phyloP scores from a whole-genome alignment of 495 filamentous ascomycete genomes.

The Podospora fimiseda region DNA sequence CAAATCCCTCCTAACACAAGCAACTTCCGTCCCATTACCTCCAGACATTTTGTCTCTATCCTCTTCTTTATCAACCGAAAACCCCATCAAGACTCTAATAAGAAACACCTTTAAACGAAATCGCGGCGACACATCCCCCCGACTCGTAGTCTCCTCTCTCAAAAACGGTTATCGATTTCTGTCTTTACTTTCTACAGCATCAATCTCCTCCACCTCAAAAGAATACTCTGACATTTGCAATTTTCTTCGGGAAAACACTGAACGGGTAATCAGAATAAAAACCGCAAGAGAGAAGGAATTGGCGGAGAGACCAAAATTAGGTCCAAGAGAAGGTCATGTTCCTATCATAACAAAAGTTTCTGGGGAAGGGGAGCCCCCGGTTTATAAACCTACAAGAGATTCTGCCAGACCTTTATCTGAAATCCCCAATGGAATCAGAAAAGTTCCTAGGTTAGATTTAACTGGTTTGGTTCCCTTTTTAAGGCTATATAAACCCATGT shows the following conservation, averaged over 20 bases:
- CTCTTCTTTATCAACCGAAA: slow-evolving; percentile 31
- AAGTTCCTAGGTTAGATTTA: slow-evolving; percentile 43
- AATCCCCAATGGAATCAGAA: no score
- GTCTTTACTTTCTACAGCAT: slow-evolving; percentile 18
- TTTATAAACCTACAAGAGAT: slow-evolving; percentile 37
- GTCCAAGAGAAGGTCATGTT: slow-evolving; percentile 2
- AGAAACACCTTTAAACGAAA: slow-evolving; percentile 55
- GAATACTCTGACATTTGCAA: slow-evolving; percentile 24
- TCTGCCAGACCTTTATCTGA: no score
- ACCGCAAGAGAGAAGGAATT: background rate
- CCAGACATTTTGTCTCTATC: slow-evolving; percentile 31
- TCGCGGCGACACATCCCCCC: slow-evolving; percentile 45
- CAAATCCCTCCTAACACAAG: slow-evolving; percentile 61
- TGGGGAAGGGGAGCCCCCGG: slow-evolving; percentile 27
- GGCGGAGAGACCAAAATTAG: no score
- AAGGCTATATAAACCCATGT: slow-evolving; percentile 63
- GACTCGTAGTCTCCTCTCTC: slow-evolving; percentile 48
- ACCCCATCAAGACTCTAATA: slow-evolving; percentile 37
- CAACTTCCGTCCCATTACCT: slow-evolving; percentile 44
- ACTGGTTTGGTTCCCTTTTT: slow-evolving; percentile 61
- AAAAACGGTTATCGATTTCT: slow-evolving; percentile 54
- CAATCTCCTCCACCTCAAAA: no score
- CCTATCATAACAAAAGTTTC: slow-evolving; percentile 30
- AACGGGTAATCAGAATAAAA: slow-evolving; percentile 12
- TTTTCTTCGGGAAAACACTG: slow-evolving; percentile 30